phyloP scores from a whole-genome alignment of 108 stramenopile species.

The Cyclostephanos invisitatus region DNA sequence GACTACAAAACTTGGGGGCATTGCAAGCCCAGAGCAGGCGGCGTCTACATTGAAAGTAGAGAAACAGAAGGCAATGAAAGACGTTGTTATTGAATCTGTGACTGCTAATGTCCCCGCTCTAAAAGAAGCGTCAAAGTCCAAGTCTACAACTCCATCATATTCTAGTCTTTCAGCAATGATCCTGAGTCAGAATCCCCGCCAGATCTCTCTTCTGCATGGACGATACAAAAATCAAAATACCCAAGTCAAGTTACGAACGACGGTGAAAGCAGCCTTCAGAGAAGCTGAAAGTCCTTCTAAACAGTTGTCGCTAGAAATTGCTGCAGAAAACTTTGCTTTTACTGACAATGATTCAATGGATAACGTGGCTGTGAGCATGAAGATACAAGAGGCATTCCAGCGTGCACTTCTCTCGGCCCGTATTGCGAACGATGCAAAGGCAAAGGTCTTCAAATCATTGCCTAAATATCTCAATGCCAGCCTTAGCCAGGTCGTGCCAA shows the following conservation, averaged over 20 bases:
- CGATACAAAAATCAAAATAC: conserved; percentile 1
- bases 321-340: conserved; percentile 4
- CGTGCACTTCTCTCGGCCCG: conserved; percentile 32
- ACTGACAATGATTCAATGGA: conserved; percentile 9
- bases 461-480: background rate
- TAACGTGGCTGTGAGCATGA: conserved; percentile 8
- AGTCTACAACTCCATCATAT: conserved; percentile 1
- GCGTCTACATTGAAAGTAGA: conserved; percentile 12
- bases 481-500: conserved; percentile 13
- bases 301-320: background rate
- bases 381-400: conserved; percentile 39
- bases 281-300: background rate
- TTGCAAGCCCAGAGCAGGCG: conserved; percentile 31
- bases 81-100: conserved; percentile 17
- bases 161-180: conserved; percentile 22
- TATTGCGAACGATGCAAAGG: conserved; percentile 35
- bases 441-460: background rate
- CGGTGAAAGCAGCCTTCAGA: conserved; percentile 1
- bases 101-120: background rate
- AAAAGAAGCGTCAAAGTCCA: background rate
- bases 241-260: conserved; percentile 22
- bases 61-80: conserved; percentile 18
- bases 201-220: background rate
- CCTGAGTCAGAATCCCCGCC: conserved; percentile 11
- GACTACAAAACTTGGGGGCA: conserved; percentile 24